phyloP scores from a whole-genome alignment of 2,329 filamentous ascomycete species.

The Delphinella strobiligena region DNA sequence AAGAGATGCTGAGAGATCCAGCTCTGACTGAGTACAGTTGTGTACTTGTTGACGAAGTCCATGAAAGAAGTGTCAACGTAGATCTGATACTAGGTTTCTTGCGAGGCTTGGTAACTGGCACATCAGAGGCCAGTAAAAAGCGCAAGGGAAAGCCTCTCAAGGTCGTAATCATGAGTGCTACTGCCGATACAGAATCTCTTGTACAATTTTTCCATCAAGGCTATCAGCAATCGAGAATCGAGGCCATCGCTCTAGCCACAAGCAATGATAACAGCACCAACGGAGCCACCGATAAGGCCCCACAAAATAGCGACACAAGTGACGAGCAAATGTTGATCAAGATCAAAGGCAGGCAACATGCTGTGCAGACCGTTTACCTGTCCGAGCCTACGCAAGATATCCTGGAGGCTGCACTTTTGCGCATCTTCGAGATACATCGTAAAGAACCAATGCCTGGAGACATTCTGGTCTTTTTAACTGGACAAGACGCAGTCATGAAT shows the following conservation, averaged over 20 bases:
- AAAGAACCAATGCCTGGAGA: conserved; percentile 89
- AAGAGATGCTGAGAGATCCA: conserved; percentile 82
- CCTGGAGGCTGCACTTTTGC: conserved; percentile 67
- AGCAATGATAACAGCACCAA: not conserved
- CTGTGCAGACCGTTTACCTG: conserved; percentile 68
- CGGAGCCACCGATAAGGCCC: not conserved
- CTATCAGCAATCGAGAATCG: not conserved
- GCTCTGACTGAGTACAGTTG: conserved; percentile 75
- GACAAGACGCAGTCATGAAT: conserved; percentile 83
- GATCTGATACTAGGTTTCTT: conserved; percentile 84
- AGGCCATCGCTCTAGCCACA: conserved; percentile 1
- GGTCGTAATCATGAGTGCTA: conserved; percentile 93
- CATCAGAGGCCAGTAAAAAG: conserved; percentile 46
- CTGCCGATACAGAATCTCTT: conserved; percentile 73
- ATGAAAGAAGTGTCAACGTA: conserved; percentile 90
- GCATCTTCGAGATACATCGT: conserved; percentile 74
- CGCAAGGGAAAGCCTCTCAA: conserved; percentile 68
- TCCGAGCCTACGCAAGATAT: conserved; percentile 66
- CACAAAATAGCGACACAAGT: not conserved
- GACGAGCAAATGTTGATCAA: not conserved
- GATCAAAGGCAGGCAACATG: conserved; percentile 60
- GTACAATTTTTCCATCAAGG: conserved; percentile 56
- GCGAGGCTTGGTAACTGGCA: conserved; percentile 57
- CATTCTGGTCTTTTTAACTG: conserved; percentile 81
- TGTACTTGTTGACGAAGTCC: conserved; percentile 89